Percentiles rank a stretch among this genome's conserved stretches.
Evolutionary conservation across 495 filamentous ascomycete species (phyloP).

Genomic region (Rostrohypoxylon terebratum): DNA sequence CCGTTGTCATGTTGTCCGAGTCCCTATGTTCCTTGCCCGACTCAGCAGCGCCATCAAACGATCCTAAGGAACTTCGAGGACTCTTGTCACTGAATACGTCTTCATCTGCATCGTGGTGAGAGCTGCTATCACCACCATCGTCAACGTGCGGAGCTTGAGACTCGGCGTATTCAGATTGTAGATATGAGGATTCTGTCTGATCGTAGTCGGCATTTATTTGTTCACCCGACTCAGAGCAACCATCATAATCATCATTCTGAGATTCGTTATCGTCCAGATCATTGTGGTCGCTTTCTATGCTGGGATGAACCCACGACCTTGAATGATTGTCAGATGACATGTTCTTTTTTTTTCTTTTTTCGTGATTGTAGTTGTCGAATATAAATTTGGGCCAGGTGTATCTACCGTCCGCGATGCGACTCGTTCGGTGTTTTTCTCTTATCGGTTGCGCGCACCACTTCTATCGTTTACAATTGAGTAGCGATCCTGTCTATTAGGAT

Average conservation of each 20-base stretch:
- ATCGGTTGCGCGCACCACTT: conserved; percentile 27
- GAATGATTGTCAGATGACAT: conserved; percentile 8
- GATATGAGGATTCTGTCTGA: conserved; percentile 41
- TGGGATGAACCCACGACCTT: conserved; percentile 24
- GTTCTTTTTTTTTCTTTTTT: background rate
- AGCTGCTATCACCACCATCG: conserved; percentile 55
- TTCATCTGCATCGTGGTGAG: conserved; percentile 64
- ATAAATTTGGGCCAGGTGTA: background rate
- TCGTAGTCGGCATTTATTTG: conserved; percentile 48
- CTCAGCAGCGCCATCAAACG: conserved; percentile 50
- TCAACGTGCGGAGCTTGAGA: conserved; percentile 41
- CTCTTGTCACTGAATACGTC: conserved; percentile 67
- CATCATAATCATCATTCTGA: conserved; percentile 28
- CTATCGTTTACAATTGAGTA: conserved; percentile 17
- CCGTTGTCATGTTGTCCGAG: conserved; percentile 49
- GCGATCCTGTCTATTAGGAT: conserved; percentile 51
- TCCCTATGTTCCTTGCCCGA: conserved; percentile 33
- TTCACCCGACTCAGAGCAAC: conserved; percentile 52
- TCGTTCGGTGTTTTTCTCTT: conserved; percentile 19
- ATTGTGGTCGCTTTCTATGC: conserved; percentile 24
- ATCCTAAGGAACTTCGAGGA: conserved; percentile 60
- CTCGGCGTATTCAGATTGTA: conserved; percentile 21
- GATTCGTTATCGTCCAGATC: conserved; percentile 5
- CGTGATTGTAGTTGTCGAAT: conserved; percentile 9
- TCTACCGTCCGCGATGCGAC: conserved; percentile 2